These are phyloP conservation scores for Brassica incana DNA, from an alignment of 345 rosid species.

Conservation along the genomic window DNA sequence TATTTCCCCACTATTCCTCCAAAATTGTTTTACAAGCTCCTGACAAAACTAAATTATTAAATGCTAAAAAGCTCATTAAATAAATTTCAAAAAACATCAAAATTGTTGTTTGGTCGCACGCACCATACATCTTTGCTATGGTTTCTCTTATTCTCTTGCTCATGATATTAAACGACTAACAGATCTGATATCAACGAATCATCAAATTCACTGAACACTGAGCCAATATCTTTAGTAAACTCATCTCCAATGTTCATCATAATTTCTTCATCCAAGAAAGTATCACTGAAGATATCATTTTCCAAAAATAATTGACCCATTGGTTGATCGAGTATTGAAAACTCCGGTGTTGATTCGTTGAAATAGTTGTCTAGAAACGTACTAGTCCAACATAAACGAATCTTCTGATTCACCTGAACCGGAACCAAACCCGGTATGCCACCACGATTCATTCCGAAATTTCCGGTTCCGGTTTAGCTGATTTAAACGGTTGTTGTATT, in stretches of 20 bases:
- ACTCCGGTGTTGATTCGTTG: conserved; percentile 49
- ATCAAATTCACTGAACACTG: conserved; percentile 68
- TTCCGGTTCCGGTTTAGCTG: conserved; percentile 20
- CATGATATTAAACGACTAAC: conserved; percentile 45
- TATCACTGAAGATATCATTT: conserved; percentile 42
- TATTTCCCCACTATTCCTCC: conserved; percentile 35
- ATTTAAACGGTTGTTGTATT: conserved; percentile 42
- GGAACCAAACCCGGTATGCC: conserved; percentile 31
- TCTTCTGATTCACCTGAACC: conserved; percentile 49
- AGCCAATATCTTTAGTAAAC: conserved; percentile 44
- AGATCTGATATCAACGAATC: conserved; percentile 65
- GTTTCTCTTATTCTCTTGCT: conserved; percentile 8
- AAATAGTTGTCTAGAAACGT: conserved; percentile 64
- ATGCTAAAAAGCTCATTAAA: conserved; percentile 6
- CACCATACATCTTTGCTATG: conserved; percentile 21
- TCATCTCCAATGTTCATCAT: conserved; percentile 43
- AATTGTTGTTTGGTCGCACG: conserved; percentile 41
- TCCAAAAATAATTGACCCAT: conserved; percentile 34
- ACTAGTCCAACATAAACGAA: conserved; percentile 43
- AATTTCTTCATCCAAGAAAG: conserved; percentile 40
- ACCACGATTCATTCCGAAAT: conserved; percentile 22
- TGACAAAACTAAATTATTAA: conserved; percentile 41
- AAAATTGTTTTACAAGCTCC: conserved; percentile 43
- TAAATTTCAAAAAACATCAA: conserved; percentile 12
- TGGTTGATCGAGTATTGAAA: conserved; percentile 54